Evolutionary conservation across 352 stramenopile species (phyloP).

Genomic region (Globisporangium cylindrosporum): DNA sequence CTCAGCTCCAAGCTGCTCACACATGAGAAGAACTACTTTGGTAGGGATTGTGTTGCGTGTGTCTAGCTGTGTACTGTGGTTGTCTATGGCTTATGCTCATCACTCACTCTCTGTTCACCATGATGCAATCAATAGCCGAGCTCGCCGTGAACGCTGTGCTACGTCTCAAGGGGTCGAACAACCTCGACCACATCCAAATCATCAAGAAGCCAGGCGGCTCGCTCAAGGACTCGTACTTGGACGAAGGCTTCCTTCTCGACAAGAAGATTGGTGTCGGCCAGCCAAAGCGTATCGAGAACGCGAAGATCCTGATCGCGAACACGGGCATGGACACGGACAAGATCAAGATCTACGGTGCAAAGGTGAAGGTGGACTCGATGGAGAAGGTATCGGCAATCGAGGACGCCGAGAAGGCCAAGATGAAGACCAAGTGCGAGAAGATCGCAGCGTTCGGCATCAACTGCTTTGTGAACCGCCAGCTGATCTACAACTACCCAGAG

Average conservation of each 20-base stretch:
- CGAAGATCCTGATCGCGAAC: slow-evolving; percentile 99
- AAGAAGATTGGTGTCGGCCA: slow-evolving; percentile 96
- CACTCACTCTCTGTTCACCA: too few relatives aligned
- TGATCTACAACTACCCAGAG: slow-evolving; percentile 99
- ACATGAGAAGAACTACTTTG: slow-evolving; percentile 98
- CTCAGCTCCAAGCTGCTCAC: slow-evolving; percentile 98
- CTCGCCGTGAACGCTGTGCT: slow-evolving; percentile 97
- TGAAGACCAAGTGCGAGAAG: slow-evolving; percentile 98
- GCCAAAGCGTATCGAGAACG: slow-evolving; percentile 96
- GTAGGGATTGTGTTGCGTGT: slow-evolving; percentile 20
- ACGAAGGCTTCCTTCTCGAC: slow-evolving; percentile 98
- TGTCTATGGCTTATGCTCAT: too few relatives aligned
- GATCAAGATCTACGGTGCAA: slow-evolving; percentile 99
- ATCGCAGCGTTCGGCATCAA: slow-evolving; percentile 98
- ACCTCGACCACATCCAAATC: slow-evolving; percentile 99
- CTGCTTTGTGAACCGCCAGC: slow-evolving; percentile 99
- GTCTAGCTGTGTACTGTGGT: too few relatives aligned
- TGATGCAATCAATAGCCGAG: slow-evolving; percentile 33
- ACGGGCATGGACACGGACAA: slow-evolving; percentile 99
- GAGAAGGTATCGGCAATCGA: slow-evolving; percentile 99
- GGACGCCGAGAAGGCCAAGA: slow-evolving; percentile 98
- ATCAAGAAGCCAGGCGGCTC: slow-evolving; percentile 97
- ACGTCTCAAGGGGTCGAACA: slow-evolving; percentile 92
- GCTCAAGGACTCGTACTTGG: slow-evolving; percentile 97
- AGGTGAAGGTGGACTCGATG: slow-evolving; percentile 98